Base-by-base conservation (phyloP, 352 stramenopile genomes). In the Phytophthora lateralis region DNA sequence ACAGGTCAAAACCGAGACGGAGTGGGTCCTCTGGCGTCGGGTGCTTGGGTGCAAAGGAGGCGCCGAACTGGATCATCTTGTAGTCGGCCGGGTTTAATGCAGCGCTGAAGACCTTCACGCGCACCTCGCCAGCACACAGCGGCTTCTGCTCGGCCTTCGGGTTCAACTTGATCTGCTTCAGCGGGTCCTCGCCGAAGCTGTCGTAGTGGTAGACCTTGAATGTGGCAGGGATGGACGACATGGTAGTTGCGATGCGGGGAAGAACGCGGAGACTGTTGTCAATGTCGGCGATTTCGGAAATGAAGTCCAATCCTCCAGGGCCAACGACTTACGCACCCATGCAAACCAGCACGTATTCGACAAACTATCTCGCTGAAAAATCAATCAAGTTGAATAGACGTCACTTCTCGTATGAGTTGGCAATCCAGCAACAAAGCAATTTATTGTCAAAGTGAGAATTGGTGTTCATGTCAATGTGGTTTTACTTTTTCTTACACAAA, bases 1-100 rank as follows among this genome's bases (percentile, higher is more conserved):
- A 63, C 11, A 78, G 43, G 47, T 85, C 75, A 11, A 66, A 72
- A 17, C 72, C 75, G 10, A 76, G 24, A 20, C 60, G 50, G 51
- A 72, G 66, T 18, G 60, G 73, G 17, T 69, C 51, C 37, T 79
- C 69, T 6, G 43, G 32, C 6, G 57, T 49, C 7, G 57, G 44
- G 2, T 34, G 49, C 12, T 30, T 50, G 11, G 56, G 46, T 26
- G 46, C 30, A 0, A 48, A 11, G 12, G 35, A 29, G 0, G 49
- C 39, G 8, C 47, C 57, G 24, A 44, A 56, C 27, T 41, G 18
- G 55, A 56, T 50, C 45, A 65, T 32, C 34, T 59, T 59, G 57
- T 59, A 59, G 49, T 81, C 57, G 15, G 54, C 32, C 1, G 57
- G 48, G 39, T 65, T 83, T 3, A 80, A 45, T 2, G 62, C 48